Percentiles rank a stretch among this genome's conserved stretches.
phyloP scores from a whole-genome alignment of 164 flowering plant species.

The Warburgia ugandensis region DNA sequence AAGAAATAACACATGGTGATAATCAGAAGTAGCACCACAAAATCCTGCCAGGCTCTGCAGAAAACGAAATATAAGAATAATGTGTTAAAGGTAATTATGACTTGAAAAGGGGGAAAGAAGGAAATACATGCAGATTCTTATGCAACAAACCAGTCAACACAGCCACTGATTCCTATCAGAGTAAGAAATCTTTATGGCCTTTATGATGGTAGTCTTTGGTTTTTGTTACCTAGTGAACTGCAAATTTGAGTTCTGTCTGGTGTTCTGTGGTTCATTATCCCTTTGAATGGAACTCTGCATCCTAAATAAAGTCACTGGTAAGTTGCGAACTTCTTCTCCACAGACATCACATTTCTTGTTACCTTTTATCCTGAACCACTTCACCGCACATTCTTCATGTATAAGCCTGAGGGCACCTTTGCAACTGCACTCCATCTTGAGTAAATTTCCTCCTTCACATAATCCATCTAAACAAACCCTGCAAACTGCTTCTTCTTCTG shows the following conservation, averaged over 20 bases:
- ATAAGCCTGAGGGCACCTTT: constrained; percentile 80
- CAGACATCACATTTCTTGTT: constrained; percentile 80
- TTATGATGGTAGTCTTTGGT: background rate
- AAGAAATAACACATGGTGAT: constrained; percentile 93
- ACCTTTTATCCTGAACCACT: constrained; percentile 75
- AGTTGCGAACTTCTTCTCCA: constrained; percentile 65
- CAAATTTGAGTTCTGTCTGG: constrained; percentile 22
- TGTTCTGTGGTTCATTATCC: constrained; percentile 28
- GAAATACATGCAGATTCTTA: background rate
- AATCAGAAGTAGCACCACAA: constrained; percentile 74
- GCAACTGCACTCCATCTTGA: constrained; percentile 92
- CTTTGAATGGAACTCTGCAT: constrained; percentile 34
- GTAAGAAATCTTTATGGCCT: background rate
- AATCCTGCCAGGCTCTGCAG: constrained; percentile 86
- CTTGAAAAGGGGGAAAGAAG: background rate
- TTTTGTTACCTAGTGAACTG: constrained; percentile 36
- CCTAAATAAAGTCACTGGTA: constrained; percentile 81
- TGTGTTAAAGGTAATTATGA: background rate
- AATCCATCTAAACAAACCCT: constrained; percentile 63
- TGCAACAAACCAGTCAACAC: background rate
- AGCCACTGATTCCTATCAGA: background rate
- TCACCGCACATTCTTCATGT: constrained; percentile 76
- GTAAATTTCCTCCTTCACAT: constrained; percentile 55
- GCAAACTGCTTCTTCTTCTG: constrained; percentile 91
- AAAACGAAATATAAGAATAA: constrained; percentile 7